These are phyloP conservation scores for Fusarium oxysporum DNA, from an alignment of 2,329 filamentous ascomycete genomes.

Conservation along the genomic window DNA sequence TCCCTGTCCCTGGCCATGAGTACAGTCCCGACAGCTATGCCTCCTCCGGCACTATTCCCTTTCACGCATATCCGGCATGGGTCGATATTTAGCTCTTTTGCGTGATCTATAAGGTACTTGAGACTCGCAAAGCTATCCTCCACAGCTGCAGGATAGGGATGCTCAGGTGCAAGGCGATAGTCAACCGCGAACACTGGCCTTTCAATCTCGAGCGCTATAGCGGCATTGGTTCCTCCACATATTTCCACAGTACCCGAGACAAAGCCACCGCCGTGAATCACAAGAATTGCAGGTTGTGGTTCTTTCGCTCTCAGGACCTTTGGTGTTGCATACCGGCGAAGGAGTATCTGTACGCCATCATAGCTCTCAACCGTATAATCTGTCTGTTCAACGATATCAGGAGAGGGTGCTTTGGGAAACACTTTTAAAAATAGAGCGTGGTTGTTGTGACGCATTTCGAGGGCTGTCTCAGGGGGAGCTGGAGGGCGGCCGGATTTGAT, in stretches of 20 bases:
- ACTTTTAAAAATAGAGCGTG: conserved; percentile 10
- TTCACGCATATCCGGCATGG: conserved; percentile 27
- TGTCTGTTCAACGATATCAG: conserved; percentile 16
- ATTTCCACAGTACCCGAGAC: conserved; percentile 20
- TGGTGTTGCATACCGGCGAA: conserved; percentile 27
- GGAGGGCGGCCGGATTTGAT: conserved; percentile 19
- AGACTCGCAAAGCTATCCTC: conserved; percentile 38
- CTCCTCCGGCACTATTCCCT: conserved; percentile 36
- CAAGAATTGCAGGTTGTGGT: conserved; percentile 28
- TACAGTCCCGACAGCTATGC: conserved; percentile 17
- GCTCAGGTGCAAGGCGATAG: conserved; percentile 40
- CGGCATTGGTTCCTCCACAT: conserved; percentile 4
- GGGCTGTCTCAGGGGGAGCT: conserved; percentile 13
- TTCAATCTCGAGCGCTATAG: neutral
- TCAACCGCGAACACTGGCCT: conserved; percentile 36
- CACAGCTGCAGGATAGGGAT: conserved; percentile 17
- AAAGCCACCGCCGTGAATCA: conserved; percentile 34
- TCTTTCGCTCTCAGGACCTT: conserved; percentile 6
- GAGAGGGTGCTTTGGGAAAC: conserved; percentile 6
- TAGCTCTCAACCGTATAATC: conserved; percentile 27
- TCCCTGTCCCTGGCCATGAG: conserved; percentile 35
- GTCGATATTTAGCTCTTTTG: conserved; percentile 32
- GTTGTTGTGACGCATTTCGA: conserved; percentile 20
- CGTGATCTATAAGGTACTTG: conserved; percentile 25
- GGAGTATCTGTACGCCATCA: conserved; percentile 21